These are phyloP conservation scores for Sugiyamaella lignohabitans DNA, from an alignment of 805 yeast genomes.

Conservation along the genomic window DNA sequence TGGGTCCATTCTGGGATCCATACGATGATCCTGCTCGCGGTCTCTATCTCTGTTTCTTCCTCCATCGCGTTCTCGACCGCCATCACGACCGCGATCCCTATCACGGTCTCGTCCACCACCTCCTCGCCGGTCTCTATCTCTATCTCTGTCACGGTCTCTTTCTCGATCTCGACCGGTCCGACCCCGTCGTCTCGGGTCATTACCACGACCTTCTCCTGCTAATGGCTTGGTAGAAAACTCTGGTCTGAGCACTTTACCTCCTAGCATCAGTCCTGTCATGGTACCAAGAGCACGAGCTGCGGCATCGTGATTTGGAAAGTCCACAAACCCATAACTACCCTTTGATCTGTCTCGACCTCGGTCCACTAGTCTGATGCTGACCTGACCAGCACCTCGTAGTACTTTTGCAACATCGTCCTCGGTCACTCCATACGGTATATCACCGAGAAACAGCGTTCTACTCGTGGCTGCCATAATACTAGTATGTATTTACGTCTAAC, in stretches of 20 bases:
- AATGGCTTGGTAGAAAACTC: background rate
- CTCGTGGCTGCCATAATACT: conserved; percentile 1
- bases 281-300: background rate
- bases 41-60: background rate
- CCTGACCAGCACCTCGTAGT: conserved; percentile 11
- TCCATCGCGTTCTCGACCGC: background rate
- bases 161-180: background rate
- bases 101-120: background rate
- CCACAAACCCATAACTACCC: background rate
- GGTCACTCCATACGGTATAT: conserved; percentile 17
- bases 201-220: background rate
- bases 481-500: no score
- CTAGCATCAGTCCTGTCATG: background rate
- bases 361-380: conserved; percentile 2
- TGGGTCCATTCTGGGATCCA: background rate
- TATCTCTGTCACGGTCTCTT: background rate
- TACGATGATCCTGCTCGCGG: background rate
- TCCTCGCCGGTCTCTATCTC: background rate
- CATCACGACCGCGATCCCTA: background rate
- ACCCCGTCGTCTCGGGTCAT: background rate
- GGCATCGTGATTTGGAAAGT: background rate
- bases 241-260: background rate
- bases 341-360: background rate
- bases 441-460: conserved; percentile 17
- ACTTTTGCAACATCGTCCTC: conserved; percentile 16